A percentile compares a stretch with the other conserved stretches of the same genome.
phyloP scores from a whole-genome alignment of 306 rosid genomes.

The Begonia fuchsioides region DNA sequence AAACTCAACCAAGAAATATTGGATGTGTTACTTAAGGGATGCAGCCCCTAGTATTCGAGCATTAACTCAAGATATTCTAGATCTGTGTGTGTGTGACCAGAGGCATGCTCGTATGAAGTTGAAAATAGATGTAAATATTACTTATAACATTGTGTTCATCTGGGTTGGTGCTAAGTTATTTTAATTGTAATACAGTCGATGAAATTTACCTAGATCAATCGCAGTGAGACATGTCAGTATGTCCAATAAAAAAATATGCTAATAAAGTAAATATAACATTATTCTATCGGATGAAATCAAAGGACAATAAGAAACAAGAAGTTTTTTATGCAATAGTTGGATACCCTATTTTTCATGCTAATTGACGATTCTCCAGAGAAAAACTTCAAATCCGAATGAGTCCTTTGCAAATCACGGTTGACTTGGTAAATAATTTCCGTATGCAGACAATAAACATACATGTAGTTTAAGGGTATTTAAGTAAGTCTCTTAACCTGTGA shows the following conservation, averaged over 20 bases:
- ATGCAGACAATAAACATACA: slow-evolving; percentile 25
- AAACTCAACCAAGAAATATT: too few relatives aligned
- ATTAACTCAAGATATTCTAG: too few relatives aligned
- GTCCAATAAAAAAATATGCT: too few relatives aligned
- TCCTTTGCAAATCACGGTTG: slow-evolving; percentile 63
- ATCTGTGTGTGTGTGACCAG: too few relatives aligned
- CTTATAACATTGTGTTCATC: slow-evolving; percentile 61
- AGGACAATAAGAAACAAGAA: background rate
- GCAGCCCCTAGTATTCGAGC: too few relatives aligned
- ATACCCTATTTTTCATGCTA: slow-evolving; percentile 51
- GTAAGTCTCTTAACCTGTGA: slow-evolving; percentile 5
- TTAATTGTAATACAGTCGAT: too few relatives aligned
- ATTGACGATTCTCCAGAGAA: slow-evolving; percentile 53
- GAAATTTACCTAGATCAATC: too few relatives aligned
- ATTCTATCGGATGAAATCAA: background rate
- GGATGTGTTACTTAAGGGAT: too few relatives aligned
- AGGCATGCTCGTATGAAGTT: too few relatives aligned
- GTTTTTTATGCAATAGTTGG: background rate
- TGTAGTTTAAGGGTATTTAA: slow-evolving; percentile 3
- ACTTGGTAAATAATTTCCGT: slow-evolving; percentile 63
- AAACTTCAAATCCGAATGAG: slow-evolving; percentile 71
- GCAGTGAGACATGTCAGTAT: too few relatives aligned
- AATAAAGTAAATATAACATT: too few relatives aligned
- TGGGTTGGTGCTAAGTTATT: slow-evolving; percentile 41
- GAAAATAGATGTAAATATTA: background rate